phyloP scores from a whole-genome alignment of 306 rosid species.

The Trifolium pratense region DNA sequence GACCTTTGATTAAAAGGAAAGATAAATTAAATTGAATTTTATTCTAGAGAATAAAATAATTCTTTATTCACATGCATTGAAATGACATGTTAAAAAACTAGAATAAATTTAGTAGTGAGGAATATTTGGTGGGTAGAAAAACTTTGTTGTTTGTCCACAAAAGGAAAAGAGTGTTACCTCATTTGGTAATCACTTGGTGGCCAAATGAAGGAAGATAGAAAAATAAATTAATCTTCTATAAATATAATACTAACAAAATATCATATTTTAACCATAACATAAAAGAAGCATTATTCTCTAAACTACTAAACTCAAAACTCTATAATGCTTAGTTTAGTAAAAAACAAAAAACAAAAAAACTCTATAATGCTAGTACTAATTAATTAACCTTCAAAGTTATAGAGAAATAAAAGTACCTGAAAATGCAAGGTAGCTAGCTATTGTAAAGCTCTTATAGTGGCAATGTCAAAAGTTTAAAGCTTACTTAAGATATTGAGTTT shows the following conservation, averaged over 20 bases:
- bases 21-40: no score
- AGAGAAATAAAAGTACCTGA: conserved; percentile 42
- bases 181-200: conserved; percentile 38
- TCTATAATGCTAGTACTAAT: no score
- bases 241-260: no score
- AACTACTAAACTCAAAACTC: neutral
- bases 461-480: neutral
- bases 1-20: no score
- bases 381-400: no score
- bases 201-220: neutral
- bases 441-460: neutral
- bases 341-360: no score
- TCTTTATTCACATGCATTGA: conserved; percentile 12
- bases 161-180: conserved; percentile 41
- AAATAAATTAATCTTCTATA: neutral
- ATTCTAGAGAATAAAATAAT: neutral
- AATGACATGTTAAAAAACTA: conserved; percentile 14
- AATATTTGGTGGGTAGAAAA: conserved; percentile 39
- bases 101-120: conserved; percentile 18
- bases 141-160: neutral
- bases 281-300: neutral
- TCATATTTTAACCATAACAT: neutral
- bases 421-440: conserved; percentile 19
- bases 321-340: no score
- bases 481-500: conserved; percentile 3